Conservation (phyloP, 2,329 filamentous ascomycete species). For the Pyrenophora graminea region DNA sequence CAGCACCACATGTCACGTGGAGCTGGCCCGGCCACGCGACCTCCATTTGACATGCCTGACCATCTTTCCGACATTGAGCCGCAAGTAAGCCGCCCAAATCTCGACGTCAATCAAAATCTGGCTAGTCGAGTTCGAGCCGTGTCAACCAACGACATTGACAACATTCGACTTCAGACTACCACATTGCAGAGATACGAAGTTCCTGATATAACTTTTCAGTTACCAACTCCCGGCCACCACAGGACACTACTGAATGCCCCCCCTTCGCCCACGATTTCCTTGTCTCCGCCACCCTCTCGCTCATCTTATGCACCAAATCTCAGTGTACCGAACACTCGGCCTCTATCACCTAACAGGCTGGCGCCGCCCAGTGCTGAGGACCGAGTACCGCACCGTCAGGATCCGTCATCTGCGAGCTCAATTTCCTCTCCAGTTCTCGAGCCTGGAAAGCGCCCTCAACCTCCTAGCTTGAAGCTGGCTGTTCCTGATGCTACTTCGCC, state of each 20-base stretch:
- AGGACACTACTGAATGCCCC: conserved; percentile 22
- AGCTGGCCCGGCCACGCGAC: conserved; percentile 53
- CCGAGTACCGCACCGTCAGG: conserved; percentile 19
- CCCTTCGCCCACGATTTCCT: conserved; percentile 45
- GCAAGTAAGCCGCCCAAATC: conserved; percentile 28
- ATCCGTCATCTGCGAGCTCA: conserved; percentile 28
- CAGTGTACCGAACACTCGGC: conserved; percentile 25
- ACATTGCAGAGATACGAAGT: conserved; percentile 28
- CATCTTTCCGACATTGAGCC: conserved; percentile 25
- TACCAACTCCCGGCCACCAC: conserved; percentile 38
- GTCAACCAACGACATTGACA: conserved; percentile 62
- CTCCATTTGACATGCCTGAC: conserved; percentile 40
- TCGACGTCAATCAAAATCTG: conserved; percentile 36
- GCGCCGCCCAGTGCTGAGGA: conserved; percentile 47
- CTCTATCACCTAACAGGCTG: conserved; percentile 34
- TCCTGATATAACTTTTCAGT: conserved; percentile 44
- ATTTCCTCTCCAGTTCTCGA: conserved; percentile 36
- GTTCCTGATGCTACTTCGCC: conserved; percentile 51
- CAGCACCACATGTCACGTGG: conserved; percentile 53
- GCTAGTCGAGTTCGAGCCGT: conserved; percentile 56
- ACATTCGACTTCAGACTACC: conserved; percentile 51
- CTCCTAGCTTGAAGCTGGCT: conserved; percentile 47
- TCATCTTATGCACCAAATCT: conserved; percentile 35
- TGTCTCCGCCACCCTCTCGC: conserved; percentile 46
- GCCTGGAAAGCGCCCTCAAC: conserved; percentile 27